These are phyloP conservation scores for Candida maris DNA, from an alignment of 805 yeast genomes.

Conservation along the genomic window DNA sequence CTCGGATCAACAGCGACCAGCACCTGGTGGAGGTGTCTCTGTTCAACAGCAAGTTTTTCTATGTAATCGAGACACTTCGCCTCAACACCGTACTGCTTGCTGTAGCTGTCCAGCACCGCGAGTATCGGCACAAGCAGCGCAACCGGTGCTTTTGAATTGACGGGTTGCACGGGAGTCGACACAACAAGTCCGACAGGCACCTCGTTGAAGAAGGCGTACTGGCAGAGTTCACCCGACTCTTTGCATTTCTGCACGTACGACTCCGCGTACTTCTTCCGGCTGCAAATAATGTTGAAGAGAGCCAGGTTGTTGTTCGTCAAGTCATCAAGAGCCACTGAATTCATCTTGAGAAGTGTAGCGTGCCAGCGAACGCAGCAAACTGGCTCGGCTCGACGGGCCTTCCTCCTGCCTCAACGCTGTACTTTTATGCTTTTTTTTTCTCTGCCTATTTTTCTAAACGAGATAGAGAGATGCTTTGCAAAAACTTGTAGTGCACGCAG, in stretches of 20 bases:
- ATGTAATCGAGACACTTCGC: conserved; percentile 52
- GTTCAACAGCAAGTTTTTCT: conserved; percentile 49
- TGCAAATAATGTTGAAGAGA: conserved; percentile 53
- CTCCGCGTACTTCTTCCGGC: conserved; percentile 52
- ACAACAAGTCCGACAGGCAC: conserved; percentile 78
- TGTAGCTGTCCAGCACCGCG: conserved; percentile 56
- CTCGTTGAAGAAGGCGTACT: conserved; percentile 62
- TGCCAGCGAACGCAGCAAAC: no score
- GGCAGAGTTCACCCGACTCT: conserved; percentile 47
- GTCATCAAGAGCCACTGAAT: conserved; percentile 48
- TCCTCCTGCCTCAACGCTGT: no score
- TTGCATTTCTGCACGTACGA: conserved; percentile 49
- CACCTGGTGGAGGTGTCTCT: conserved; percentile 51
- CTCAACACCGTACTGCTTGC: conserved; percentile 58
- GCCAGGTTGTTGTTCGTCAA: conserved; percentile 59
- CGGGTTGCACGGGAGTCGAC: conserved; percentile 46
- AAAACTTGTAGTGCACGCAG: no score
- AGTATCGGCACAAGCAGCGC: conserved; percentile 25
- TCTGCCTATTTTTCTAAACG: no score
- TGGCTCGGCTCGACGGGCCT: no score
- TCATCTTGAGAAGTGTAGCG: no score
- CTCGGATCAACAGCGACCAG: conserved; percentile 13
- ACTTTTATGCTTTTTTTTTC: no score
- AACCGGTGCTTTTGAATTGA: conserved; percentile 34
- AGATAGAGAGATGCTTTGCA: no score